A percentile compares a stretch with the other conserved stretches of the same genome.
phyloP scores from a whole-genome alignment of 257 asterid species.

The Agastache rugosa region DNA sequence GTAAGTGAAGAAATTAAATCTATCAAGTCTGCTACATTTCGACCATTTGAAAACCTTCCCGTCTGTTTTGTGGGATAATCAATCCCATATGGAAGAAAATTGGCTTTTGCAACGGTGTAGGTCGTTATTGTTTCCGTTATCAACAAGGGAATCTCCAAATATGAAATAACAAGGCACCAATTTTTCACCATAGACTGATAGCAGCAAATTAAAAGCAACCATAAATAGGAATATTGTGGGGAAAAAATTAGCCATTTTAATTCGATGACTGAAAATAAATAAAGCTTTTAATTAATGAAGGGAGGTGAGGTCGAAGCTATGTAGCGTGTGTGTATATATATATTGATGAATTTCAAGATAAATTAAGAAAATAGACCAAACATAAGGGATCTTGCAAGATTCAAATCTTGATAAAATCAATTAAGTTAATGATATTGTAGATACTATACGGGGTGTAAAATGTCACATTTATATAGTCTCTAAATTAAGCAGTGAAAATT shows the following conservation, averaged over 20 bases:
- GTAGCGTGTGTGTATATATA: not conserved
- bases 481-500: not conserved
- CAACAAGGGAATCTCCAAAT: slow-evolving; percentile 34
- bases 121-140: slow-evolving; percentile 35
- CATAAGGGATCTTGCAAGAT: not conserved
- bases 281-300: not conserved
- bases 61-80: slow-evolving; percentile 50
- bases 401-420: not conserved
- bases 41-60: slow-evolving; percentile 55
- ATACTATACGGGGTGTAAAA: not conserved
- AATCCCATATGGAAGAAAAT: slow-evolving; percentile 51
- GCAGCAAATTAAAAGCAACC: not conserved
- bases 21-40: slow-evolving; percentile 42
- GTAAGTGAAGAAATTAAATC: slow-evolving; percentile 15
- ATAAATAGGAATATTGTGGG: not conserved
- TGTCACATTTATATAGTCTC: not conserved
- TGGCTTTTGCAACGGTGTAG: slow-evolving; percentile 36
- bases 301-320: not conserved
- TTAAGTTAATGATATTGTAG: too few species aligned
- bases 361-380: not conserved
- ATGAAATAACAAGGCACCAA: slow-evolving; percentile 37
- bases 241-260: slow-evolving; percentile 9
- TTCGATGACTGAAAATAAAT: not conserved
- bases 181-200: slow-evolving; percentile 4
- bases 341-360: slow-evolving; percentile 3